Evolutionary conservation across 306 rosid genomes (phyloP).

Genomic region (Begonia peltatifolia): DNA sequence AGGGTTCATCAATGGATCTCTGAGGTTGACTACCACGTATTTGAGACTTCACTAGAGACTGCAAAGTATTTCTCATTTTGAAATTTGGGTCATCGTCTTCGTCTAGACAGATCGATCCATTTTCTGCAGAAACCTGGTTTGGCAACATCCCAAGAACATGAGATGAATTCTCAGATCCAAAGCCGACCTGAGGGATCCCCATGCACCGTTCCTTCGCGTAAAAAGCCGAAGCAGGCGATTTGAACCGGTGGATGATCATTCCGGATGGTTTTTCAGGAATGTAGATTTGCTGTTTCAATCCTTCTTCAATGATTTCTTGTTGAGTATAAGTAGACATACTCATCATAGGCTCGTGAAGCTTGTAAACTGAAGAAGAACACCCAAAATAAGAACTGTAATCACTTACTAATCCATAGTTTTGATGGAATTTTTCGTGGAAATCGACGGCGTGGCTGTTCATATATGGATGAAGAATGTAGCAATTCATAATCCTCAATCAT

Average conservation of each 20-base stretch:
- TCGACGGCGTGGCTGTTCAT: constrained; percentile 40
- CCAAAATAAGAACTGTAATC: constrained; percentile 6
- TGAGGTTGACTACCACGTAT: neutral
- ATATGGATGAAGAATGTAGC: constrained; percentile 6
- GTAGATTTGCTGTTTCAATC: neutral
- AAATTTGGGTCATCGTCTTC: neutral
- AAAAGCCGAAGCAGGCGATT: constrained; percentile 50
- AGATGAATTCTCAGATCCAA: neutral
- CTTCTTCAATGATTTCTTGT: constrained; percentile 17
- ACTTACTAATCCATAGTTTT: constrained; percentile 22
- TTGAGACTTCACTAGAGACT: neutral
- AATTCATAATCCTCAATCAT: neutral
- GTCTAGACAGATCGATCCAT: neutral
- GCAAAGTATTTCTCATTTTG: neutral
- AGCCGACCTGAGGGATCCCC: neutral
- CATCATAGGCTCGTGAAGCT: constrained; percentile 6
- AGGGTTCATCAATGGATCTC: too few species aligned
- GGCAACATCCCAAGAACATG: neutral
- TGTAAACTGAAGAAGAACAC: neutral
- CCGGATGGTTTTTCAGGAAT: constrained; percentile 5
- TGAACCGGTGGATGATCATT: constrained; percentile 37
- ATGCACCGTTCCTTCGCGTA: constrained; percentile 32
- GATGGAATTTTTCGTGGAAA: constrained; percentile 21
- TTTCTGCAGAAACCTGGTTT: neutral
- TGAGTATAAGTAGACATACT: constrained; percentile 17